Base-by-base conservation (phyloP, 805 yeast species). In the Hanseniaspora opuntiae region DNA sequence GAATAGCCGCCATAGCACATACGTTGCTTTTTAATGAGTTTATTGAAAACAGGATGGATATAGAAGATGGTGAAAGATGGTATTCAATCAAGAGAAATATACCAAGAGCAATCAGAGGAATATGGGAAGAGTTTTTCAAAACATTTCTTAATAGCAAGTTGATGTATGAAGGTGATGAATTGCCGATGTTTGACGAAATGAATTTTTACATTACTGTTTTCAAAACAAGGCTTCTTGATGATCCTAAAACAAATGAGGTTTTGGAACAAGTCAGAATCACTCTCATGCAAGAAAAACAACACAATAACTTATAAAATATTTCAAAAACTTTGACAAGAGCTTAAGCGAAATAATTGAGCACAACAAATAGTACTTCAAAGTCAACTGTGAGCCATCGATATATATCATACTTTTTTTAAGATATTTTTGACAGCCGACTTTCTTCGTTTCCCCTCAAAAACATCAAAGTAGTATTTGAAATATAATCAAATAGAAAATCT, bases 1-100 rank as follows among this genome's bases (percentile, higher is more conserved):
- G 96, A 0, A 57, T 86, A 19, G 96, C 96, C 0, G 75, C 79
- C 35, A 76, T 84, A 0, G 69, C 86, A 2, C 90, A 87, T 60
- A 74, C 81, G 0, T 67, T 88, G 73, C 68, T 88, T 17, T 87
- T 81, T 69, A 94, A 94, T 0, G 69, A 72, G 14, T 73, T 74
- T 53, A 81, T 87, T 30, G 76, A 75, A 47, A 71, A 77, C 0
- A 63, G 62, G 1, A 61, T 63, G 19, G 57, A 64, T 24, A 56
- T 59, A 12, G 38, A 28, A 2, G 35, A 41, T 33, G 32, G 33
- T 3, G 65, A 61, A n/a, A 59, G 83, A 20, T 59, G 66, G 8
- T 71, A 71, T 35, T 63, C 74, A 0, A 69, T 85, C 22, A 85
- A 82, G 61, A 66, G 93, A 45, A 85, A 84, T 60, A 84, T 95